A percentile compares a stretch with the other conserved stretches of the same genome.
Evolutionary conservation across 2,329 filamentous ascomycete genomes (phyloP).

Genomic region (Calonectria pseudoturangicola): DNA sequence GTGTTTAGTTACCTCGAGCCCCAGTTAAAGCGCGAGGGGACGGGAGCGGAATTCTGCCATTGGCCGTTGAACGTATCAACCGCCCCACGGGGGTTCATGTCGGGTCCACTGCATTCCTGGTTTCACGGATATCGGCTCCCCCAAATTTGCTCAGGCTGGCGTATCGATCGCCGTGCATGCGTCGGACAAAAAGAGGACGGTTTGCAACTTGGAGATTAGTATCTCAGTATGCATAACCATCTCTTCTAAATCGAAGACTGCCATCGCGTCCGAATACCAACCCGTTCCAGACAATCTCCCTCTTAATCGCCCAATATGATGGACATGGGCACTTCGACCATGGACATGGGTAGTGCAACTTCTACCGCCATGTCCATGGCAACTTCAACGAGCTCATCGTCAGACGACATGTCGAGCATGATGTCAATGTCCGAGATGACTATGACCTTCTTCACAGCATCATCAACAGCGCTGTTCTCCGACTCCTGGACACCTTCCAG

Average conservation of each 20-base stretch:
- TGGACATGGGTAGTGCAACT: constrained; percentile 1
- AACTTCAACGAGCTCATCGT: neutral
- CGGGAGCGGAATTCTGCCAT: neutral
- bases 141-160: constrained; percentile 4
- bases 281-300: neutral
- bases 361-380: constrained; percentile 15
- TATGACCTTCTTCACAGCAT: constrained; percentile 16
- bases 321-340: neutral
- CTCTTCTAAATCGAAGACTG: neutral
- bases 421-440: constrained; percentile 16
- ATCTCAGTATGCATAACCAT: neutral
- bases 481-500: neutral
- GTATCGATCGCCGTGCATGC: neutral
- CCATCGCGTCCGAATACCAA: neutral
- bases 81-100: neutral
- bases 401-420: constrained; percentile 1
- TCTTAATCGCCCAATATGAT: neutral
- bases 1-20: neutral
- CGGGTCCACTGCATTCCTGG: neutral
- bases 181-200: neutral
- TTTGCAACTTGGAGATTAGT: neutral
- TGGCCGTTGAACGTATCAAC: neutral
- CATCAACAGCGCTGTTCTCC: neutral
- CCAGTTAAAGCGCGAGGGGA: neutral
- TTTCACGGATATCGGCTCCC: neutral